Evolutionary conservation across 192 early-diverging fungal species (phyloP).

Genomic region (Coemansia sp.): DNA sequence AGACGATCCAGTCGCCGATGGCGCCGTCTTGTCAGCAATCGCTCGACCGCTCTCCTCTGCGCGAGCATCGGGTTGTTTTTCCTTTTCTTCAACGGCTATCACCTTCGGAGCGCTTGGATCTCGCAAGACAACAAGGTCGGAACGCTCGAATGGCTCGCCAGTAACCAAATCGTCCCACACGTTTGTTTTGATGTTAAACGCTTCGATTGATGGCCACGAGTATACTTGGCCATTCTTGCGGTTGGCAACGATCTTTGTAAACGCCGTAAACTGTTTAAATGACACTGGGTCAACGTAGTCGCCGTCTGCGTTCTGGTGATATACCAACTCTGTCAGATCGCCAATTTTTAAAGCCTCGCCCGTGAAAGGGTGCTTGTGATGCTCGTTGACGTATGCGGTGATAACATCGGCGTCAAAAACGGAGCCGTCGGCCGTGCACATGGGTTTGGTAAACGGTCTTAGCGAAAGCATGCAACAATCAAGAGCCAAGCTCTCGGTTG

Average conservation of each 20-base stretch:
- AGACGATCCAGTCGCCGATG: conserved; percentile 3
- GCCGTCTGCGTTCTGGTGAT: conserved; percentile 79
- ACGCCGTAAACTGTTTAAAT: conserved; percentile 81
- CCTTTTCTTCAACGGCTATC: conserved; percentile 9
- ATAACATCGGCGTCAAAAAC: conserved; percentile 91
- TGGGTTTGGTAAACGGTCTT: conserved; percentile 80
- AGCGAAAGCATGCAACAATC: conserved; percentile 91
- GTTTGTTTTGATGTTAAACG: conserved; percentile 82
- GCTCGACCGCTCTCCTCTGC: background rate
- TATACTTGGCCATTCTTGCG: conserved; percentile 86
- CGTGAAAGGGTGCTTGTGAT: conserved; percentile 83
- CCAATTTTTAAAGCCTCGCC: conserved; percentile 72
- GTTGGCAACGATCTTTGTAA: conserved; percentile 85
- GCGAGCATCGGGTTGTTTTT: background rate
- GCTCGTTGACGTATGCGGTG: conserved; percentile 74
- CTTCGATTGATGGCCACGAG: conserved; percentile 80
- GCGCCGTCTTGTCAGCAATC: conserved; percentile 2
- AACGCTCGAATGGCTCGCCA: conserved; percentile 81
- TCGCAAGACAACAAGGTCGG: conserved; percentile 89
- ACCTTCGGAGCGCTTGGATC: conserved; percentile 42
- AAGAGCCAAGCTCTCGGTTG: conserved; percentile 63
- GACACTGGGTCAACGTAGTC: conserved; percentile 90
- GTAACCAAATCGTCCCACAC: conserved; percentile 86
- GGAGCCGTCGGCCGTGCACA: conserved; percentile 82
- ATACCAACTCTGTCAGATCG: conserved; percentile 75